Evolutionary conservation across 495 filamentous ascomycete species (phyloP).

Genomic region (Aspergillus leporis): DNA sequence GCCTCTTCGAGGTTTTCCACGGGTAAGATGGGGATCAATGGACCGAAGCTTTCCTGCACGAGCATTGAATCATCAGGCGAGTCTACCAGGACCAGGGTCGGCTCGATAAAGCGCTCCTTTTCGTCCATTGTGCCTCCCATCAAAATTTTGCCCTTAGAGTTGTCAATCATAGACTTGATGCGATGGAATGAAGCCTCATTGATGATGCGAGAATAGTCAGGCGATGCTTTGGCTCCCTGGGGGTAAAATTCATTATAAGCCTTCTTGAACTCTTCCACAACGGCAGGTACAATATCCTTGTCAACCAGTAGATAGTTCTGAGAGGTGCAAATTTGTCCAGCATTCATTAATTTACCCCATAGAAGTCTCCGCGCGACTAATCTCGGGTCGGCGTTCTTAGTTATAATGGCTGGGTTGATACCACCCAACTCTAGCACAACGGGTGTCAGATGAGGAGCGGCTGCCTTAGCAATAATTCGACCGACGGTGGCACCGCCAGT

Average conservation of each 20-base stretch:
- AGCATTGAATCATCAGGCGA: slow-evolving; percentile 76
- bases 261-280: slow-evolving; percentile 72
- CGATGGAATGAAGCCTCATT: slow-evolving; percentile 75
- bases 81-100: slow-evolving; percentile 78
- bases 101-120: slow-evolving; percentile 76
- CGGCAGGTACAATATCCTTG: slow-evolving; percentile 64
- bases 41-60: slow-evolving; percentile 83
- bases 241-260: slow-evolving; percentile 81
- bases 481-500: slow-evolving; percentile 79
- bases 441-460: slow-evolving; percentile 87
- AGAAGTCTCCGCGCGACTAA: slow-evolving; percentile 82
- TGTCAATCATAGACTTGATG: slow-evolving; percentile 86
- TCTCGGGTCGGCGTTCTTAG: slow-evolving; percentile 73
- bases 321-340: slow-evolving; percentile 84
- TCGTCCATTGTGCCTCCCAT: slow-evolving; percentile 83
- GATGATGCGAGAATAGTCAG: slow-evolving; percentile 77
- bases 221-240: slow-evolving; percentile 69
- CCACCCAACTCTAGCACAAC: slow-evolving; percentile 89
- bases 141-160: slow-evolving; percentile 78
- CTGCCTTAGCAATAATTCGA: slow-evolving; percentile 86
- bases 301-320: slow-evolving; percentile 91
- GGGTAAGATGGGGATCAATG: slow-evolving; percentile 76
- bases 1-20: slow-evolving; percentile 78
- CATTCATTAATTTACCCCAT: slow-evolving; percentile 84
- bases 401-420: slow-evolving; percentile 85